These are phyloP conservation scores for Albifimbria verrucaria DNA, from an alignment of 2,329 filamentous ascomycete genomes.

Conservation along the genomic window DNA sequence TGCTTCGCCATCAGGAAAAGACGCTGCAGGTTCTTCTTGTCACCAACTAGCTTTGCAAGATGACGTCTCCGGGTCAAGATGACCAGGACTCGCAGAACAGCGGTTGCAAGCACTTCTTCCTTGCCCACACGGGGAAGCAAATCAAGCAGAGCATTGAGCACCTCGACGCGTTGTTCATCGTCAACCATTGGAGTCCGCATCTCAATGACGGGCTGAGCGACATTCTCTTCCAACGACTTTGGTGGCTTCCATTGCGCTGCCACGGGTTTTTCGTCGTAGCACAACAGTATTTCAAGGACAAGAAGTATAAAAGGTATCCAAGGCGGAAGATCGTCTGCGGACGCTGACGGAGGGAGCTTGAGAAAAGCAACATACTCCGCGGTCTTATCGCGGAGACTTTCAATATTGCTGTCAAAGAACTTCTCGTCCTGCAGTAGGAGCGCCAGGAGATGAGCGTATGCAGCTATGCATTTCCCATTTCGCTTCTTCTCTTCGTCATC, in stretches of 20 bases:
- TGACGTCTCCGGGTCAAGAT: constrained; percentile 79
- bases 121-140: constrained; percentile 84
- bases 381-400: constrained; percentile 74
- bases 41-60: constrained; percentile 72
- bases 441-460: constrained; percentile 88
- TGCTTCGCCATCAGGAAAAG: constrained; percentile 96
- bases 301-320: constrained; percentile 92
- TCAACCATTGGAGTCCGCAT: constrained; percentile 56
- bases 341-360: constrained; percentile 62
- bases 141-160: constrained; percentile 77
- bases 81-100: constrained; percentile 77
- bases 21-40: constrained; percentile 84
- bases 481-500: constrained; percentile 65
- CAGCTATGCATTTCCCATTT: constrained; percentile 64
- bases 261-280: constrained; percentile 79
- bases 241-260: constrained; percentile 68
- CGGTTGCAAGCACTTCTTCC: constrained; percentile 79
- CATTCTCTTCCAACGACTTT: constrained; percentile 42
- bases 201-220: constrained; percentile 55
- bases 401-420: constrained; percentile 76
- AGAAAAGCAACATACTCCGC: constrained; percentile 75
- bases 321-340: constrained; percentile 75
- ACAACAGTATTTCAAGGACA: constrained; percentile 85
- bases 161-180: constrained; percentile 60
- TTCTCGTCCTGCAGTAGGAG: constrained; percentile 77